Base-by-base conservation (phyloP, 495 filamentous ascomycete genomes). In the Talaromyces nanjingensis region DNA sequence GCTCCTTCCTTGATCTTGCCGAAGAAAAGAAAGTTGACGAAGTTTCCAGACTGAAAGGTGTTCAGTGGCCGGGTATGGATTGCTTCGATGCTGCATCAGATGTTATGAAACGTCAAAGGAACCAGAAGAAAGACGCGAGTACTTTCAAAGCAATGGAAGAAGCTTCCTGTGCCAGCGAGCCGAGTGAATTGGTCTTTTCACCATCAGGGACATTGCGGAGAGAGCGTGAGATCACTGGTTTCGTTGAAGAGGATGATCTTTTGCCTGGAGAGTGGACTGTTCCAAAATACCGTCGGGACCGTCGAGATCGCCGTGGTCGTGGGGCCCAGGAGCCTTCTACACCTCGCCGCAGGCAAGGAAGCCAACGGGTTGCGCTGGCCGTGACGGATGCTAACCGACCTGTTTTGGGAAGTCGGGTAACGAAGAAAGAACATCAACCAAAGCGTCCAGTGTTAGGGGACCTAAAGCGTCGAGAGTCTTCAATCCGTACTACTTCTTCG, bases 61-160 rank as follows among this genome's bases (percentile, higher is more conserved):
- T 90, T 7, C 71, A 83, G 55, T 96, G 85, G 81, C 89, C 89
- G 4, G 92, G 92, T 8, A 97, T 97, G 92, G 85, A 87, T 60
- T 74, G 93, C 20, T 96, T 96, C 68, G 92, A 97, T 70, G 88
- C 91, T 11, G 92, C 92, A 7, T 91, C 86, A 1, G 79, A 85
- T 60, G 83, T 89, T 56, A 89, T 89, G 79, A 87, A 87, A 69
- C 85, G 89, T 42, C 90, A 84, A 75, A 85, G 92, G 47, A 96
- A 96, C 69, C 92, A 97, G 73, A 89, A 89, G 65, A 97, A 97
- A 69, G 87, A 90, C 62, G 80, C 77, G 12, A 87, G 83, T 6
- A 84, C 91, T 22, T 65, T 96, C 24, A 82, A 81, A 70, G 81
- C 82, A 67, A 90, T 97, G 79, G 82, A 91, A 66, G 70, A 76